Evolutionary conservation across 331 rosid species (phyloP).

Genomic region (Erythrophleum ivorense): DNA sequence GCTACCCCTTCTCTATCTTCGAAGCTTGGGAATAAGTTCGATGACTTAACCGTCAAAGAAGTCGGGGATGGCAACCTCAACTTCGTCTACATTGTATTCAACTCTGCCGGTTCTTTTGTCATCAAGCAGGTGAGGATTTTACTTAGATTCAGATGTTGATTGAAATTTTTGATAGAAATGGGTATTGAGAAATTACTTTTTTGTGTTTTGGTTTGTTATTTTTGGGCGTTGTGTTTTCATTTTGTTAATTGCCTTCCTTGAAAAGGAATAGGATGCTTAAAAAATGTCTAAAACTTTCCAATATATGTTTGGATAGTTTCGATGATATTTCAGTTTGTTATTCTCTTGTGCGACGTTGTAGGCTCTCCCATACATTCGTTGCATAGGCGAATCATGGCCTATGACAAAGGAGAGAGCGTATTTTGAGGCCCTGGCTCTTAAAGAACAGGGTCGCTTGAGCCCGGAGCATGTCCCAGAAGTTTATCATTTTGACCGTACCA

Average conservation of each 20-base stretch:
- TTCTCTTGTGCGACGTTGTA: conserved; percentile 20
- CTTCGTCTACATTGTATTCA: conserved; percentile 72
- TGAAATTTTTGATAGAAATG: background rate
- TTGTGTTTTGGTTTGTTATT: background rate
- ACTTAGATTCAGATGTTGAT: background rate
- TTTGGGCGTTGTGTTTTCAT: background rate
- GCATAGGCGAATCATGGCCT: conserved; percentile 96
- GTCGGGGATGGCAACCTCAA: conserved; percentile 97
- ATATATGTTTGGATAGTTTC: background rate
- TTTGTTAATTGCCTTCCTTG: background rate
- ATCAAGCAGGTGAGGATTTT: conserved; percentile 71
- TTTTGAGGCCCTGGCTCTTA: conserved; percentile 74
- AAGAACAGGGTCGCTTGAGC: conserved; percentile 62
- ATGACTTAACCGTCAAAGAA: conserved; percentile 67
- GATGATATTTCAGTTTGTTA: background rate
- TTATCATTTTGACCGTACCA: conserved; percentile 79
- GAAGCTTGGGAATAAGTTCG: conserved; percentile 59
- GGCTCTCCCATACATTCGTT: conserved; percentile 88
- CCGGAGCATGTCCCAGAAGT: conserved; percentile 86
- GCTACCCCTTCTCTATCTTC: conserved; percentile 72
- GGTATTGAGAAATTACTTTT: conserved; percentile 9
- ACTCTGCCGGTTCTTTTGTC: conserved; percentile 74
- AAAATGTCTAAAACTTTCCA: background rate
- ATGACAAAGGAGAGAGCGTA: conserved; percentile 94
- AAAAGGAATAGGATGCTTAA: background rate